These are phyloP conservation scores for Endoconidiophora polonica DNA, from an alignment of 2,329 filamentous ascomycete genomes.

Conservation along the genomic window DNA sequence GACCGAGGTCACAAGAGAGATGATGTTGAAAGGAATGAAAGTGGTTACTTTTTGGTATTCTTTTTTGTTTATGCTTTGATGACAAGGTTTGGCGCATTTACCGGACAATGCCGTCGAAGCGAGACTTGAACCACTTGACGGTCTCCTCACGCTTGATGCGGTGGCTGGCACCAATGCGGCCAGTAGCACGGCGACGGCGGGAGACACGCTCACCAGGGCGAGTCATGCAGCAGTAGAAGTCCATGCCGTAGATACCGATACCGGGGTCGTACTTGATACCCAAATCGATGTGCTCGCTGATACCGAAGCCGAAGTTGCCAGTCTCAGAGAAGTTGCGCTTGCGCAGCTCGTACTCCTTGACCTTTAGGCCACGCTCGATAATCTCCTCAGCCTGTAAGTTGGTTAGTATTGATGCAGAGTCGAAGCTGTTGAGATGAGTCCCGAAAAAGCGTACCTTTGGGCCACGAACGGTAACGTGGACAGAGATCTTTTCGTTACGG, in stretches of 20 bases:
- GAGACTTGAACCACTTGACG: conserved; percentile 81
- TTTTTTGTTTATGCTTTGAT: conserved; percentile 11
- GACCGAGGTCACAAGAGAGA: conserved; percentile 12
- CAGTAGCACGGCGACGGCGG: conserved; percentile 81
- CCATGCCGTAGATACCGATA: conserved; percentile 99
- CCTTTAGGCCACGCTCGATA: conserved; percentile 99
- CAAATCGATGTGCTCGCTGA: conserved; percentile 99
- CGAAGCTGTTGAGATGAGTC: not conserved
- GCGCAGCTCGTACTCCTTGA: conserved; percentile 99
- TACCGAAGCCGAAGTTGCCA: conserved; percentile 99
- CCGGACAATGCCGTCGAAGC: conserved; percentile 97
- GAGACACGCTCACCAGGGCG: conserved; percentile 95
- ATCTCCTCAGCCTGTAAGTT: conserved; percentile 75
- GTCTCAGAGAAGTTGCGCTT: conserved; percentile 99
- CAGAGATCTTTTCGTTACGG: conserved; percentile 99
- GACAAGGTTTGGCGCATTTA: conserved; percentile 38
- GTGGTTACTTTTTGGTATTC: conserved; percentile 12
- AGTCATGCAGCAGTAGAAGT: conserved; percentile 99
- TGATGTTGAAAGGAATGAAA: conserved; percentile 8
- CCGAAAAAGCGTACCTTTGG: conserved; percentile 39
- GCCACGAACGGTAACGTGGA: conserved; percentile 98
- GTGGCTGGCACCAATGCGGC: conserved; percentile 74
- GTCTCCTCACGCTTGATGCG: conserved; percentile 89
- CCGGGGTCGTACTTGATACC: conserved; percentile 99
- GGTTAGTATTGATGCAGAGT: conserved; percentile 16